These are phyloP conservation scores for Tarenaya hassleriana DNA, from an alignment of 345 rosid species.

Conservation along the genomic window DNA sequence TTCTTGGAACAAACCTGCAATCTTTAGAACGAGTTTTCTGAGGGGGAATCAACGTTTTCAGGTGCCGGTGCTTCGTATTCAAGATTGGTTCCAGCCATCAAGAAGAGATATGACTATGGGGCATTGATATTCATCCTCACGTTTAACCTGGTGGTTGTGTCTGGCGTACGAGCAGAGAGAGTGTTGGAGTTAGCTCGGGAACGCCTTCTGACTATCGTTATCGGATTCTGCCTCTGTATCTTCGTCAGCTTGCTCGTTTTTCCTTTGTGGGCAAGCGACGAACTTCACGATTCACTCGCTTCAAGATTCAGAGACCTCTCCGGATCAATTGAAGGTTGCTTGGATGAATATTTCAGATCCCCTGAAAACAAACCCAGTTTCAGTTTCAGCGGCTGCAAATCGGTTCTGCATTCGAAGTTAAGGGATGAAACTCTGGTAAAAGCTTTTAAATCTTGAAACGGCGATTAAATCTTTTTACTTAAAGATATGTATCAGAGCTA, in stretches of 20 bases:
- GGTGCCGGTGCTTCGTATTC: too few species aligned
- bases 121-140: slow-evolving; percentile 75
- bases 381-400: slow-evolving; percentile 34
- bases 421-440: slow-evolving; percentile 60
- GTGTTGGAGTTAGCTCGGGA: slow-evolving; percentile 52
- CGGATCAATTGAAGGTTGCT: slow-evolving; percentile 60
- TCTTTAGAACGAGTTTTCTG: too few species aligned
- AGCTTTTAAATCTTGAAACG: background rate
- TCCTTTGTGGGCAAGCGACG: slow-evolving; percentile 88
- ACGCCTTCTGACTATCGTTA: slow-evolving; percentile 53
- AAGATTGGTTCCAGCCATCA: slow-evolving; percentile 52
- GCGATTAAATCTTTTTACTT: slow-evolving; percentile 4
- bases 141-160: slow-evolving; percentile 62
- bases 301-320: slow-evolving; percentile 55
- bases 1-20: too few species aligned
- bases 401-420: slow-evolving; percentile 42
- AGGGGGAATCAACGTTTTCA: too few species aligned
- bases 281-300: slow-evolving; percentile 58
- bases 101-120: slow-evolving; percentile 63
- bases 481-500: background rate
- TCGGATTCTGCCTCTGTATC: slow-evolving; percentile 65
- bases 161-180: slow-evolving; percentile 50
- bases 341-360: slow-evolving; percentile 34
- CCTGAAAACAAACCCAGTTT: slow-evolving; percentile 12
- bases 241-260: slow-evolving; percentile 48